Conservation (phyloP, 148 eudicot species). For the Pouteria glomerata region DNA sequence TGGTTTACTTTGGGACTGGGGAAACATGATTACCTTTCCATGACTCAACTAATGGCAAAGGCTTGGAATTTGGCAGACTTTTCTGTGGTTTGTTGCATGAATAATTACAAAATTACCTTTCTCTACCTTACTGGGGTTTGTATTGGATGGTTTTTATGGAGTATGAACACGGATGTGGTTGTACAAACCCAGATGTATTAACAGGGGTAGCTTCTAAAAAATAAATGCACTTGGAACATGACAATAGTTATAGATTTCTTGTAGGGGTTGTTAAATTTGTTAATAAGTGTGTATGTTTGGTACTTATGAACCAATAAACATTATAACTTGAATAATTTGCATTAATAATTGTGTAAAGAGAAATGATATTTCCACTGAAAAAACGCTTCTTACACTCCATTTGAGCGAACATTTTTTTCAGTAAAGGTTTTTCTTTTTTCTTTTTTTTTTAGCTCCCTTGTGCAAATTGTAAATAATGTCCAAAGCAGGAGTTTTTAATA, state of each 20-base stretch:
- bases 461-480: too few relatives aligned
- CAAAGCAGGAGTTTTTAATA: too few relatives aligned
- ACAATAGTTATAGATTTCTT: not conserved
- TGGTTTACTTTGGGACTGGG: not conserved
- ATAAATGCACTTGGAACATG: not conserved
- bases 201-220: not conserved
- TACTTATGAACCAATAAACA: too few relatives aligned
- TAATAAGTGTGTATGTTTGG: too few relatives aligned
- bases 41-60: not conserved
- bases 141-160: not conserved
- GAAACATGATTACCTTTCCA: not conserved
- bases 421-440: too few relatives aligned
- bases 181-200: not conserved
- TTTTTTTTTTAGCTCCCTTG: too few relatives aligned
- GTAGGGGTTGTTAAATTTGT: too few relatives aligned
- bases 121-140: not conserved
- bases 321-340: too few relatives aligned
- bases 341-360: too few relatives aligned
- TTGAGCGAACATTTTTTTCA: too few relatives aligned
- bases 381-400: too few relatives aligned
- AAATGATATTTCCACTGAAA: too few relatives aligned
- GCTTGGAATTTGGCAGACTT: not conserved
- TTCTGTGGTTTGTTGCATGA: not conserved
- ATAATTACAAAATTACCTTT: not conserved
- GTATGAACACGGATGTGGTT: not conserved